phyloP scores from a whole-genome alignment of 2,329 filamentous ascomycete genomes.

The Fusarium transvaalense region DNA sequence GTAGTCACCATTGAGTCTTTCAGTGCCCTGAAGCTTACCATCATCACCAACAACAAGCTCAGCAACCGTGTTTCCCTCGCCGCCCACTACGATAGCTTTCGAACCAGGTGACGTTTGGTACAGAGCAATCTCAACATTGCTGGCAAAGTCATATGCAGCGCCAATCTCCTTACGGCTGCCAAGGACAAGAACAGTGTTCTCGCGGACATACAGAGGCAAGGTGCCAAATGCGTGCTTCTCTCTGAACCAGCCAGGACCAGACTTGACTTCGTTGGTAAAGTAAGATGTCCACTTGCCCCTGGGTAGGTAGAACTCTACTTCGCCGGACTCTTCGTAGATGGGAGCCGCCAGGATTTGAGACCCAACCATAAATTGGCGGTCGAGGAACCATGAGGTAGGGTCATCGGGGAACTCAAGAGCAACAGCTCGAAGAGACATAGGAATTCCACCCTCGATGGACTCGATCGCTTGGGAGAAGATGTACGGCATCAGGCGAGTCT shows the following conservation, averaged over 20 bases:
- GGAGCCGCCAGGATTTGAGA: constrained; percentile 72
- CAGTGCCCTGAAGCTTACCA: constrained; percentile 56
- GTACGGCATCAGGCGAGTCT: constrained; percentile 66
- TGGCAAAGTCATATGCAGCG: constrained; percentile 61
- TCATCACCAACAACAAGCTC: constrained; percentile 55
- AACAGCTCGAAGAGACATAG: constrained; percentile 73
- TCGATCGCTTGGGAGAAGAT: constrained; percentile 59
- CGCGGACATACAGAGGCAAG: constrained; percentile 69
- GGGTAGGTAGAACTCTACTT: constrained; percentile 75
- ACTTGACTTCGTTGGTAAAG: constrained; percentile 63
- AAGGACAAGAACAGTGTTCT: constrained; percentile 63
- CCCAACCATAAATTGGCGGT: constrained; percentile 82
- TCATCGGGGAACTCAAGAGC: constrained; percentile 79
- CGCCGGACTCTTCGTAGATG: constrained; percentile 71
- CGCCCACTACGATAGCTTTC: constrained; percentile 58
- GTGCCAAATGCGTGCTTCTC: constrained; percentile 71
- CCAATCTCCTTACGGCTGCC: constrained; percentile 56
- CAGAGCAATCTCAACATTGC: constrained; percentile 62
- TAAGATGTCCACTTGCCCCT: constrained; percentile 61
- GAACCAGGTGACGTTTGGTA: constrained; percentile 59
- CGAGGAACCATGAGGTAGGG: constrained; percentile 74
- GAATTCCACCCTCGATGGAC: constrained; percentile 64
- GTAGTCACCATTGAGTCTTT: constrained; percentile 56
- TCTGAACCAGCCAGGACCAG: constrained; percentile 68
- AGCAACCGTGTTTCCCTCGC: constrained; percentile 57